Conservation (phyloP, 441 rosid genomes). For the Geranium incanum region DNA sequence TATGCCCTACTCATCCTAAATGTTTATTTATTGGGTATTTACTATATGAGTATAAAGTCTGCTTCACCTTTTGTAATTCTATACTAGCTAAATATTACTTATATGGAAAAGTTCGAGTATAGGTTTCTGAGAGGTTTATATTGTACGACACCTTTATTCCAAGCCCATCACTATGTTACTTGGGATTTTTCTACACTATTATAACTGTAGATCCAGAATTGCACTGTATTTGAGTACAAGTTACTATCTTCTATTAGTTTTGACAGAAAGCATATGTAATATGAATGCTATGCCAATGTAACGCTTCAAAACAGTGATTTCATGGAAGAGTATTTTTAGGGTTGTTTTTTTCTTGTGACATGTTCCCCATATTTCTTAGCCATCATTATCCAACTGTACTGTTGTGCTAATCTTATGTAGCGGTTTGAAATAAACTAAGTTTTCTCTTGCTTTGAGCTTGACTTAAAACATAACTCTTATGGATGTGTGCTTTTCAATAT, state of each 20-base stretch:
- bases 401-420: background rate
- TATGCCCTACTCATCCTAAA: background rate
- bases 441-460: conserved; percentile 13
- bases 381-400: background rate
- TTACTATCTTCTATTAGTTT: background rate
- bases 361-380: background rate
- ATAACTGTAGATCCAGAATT: background rate
- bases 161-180: background rate
- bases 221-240: background rate
- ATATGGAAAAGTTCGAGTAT: background rate
- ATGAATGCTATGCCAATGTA: background rate
- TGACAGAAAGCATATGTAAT: background rate
- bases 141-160: background rate
- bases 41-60: background rate
- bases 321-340: background rate
- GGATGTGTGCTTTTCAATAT: conserved; percentile 20
- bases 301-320: background rate
- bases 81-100: background rate
- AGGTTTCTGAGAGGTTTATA: background rate
- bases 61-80: background rate
- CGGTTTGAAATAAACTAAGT: conserved; percentile 6
- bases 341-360: background rate
- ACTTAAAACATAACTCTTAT: conserved; percentile 11
- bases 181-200: background rate
- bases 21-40: background rate